These are phyloP conservation scores for Bauhinia variegata DNA, from an alignment of 306 rosid genomes.

Conservation along the genomic window DNA sequence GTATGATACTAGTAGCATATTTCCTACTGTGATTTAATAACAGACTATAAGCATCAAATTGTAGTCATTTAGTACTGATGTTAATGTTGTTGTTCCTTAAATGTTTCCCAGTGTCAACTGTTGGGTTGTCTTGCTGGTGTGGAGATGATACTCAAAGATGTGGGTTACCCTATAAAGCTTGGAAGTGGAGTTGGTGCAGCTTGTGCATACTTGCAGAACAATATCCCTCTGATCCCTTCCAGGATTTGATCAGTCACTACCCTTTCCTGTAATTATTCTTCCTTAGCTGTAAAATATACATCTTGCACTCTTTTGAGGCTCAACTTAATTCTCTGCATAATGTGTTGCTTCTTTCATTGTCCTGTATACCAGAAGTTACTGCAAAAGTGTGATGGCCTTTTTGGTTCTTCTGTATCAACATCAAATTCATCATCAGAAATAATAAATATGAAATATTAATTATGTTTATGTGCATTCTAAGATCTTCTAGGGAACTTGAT, in stretches of 20 bases:
- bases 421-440: too few species aligned
- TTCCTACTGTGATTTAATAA: too few species aligned
- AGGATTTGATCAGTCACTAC: conserved; percentile 67
- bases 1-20: background rate
- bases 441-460: too few species aligned
- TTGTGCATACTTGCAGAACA: conserved; percentile 77
- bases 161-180: conserved; percentile 90
- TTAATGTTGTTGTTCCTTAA: conserved; percentile 18
- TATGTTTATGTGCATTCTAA: too few species aligned
- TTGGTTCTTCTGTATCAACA: too few species aligned
- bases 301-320: conserved; percentile 52
- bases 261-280: conserved; percentile 40
- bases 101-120: conserved; percentile 78
- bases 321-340: conserved; percentile 37
- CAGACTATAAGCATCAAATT: background rate
- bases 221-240: conserved; percentile 82
- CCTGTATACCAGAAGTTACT: background rate
- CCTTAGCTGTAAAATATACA: conserved; percentile 61
- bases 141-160: conserved; percentile 95
- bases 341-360: conserved; percentile 38
- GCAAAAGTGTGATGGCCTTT: too few species aligned
- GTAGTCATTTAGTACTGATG: background rate
- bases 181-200: conserved; percentile 99
- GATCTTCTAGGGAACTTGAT: too few species aligned
- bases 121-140: conserved; percentile 99